These are phyloP conservation scores for Leishmania amazonensis DNA, from an alignment of 208 protist species.

Conservation along the genomic window DNA sequence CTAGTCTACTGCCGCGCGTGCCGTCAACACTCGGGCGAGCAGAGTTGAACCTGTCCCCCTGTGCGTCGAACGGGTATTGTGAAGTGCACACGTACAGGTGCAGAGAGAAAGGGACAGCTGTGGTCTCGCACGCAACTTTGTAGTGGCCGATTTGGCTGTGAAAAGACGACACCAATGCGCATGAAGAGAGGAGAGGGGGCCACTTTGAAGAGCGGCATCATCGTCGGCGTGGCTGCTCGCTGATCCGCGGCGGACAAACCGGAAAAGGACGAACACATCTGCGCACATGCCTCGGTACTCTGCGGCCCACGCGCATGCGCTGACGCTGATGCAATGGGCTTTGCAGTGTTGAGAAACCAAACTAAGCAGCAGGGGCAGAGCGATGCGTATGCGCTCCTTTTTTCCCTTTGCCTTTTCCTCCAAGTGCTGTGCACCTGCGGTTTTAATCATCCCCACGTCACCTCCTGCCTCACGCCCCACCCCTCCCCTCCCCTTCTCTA, in stretches of 20 bases:
- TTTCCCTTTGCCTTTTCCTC: not conserved
- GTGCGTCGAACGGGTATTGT: not conserved
- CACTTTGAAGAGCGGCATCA: not conserved
- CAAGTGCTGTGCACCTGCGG: not conserved
- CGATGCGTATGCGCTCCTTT: not conserved
- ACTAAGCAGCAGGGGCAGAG: not conserved
- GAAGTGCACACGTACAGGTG: not conserved
- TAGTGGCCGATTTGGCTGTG: not conserved
- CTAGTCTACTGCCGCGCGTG: conserved; percentile 25
- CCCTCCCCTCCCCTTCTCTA: not conserved
- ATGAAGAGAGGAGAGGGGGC: not conserved
- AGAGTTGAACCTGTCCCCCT: not conserved
- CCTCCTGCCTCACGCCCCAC: not conserved
- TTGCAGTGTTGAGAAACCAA: not conserved
- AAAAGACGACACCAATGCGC: not conserved
- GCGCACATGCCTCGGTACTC: not conserved
- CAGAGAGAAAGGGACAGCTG: not conserved
- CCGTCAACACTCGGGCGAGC: conserved; percentile 19
- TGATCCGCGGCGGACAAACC: not conserved
- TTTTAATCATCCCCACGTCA: not conserved
- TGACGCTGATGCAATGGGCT: not conserved
- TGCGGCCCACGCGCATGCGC: not conserved
- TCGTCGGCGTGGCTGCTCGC: not conserved
- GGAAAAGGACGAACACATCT: not conserved
- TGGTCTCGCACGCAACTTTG: not conserved